Evolutionary conservation across 352 stramenopile species (phyloP).

Genomic region (Globisporangium nodosum): DNA sequence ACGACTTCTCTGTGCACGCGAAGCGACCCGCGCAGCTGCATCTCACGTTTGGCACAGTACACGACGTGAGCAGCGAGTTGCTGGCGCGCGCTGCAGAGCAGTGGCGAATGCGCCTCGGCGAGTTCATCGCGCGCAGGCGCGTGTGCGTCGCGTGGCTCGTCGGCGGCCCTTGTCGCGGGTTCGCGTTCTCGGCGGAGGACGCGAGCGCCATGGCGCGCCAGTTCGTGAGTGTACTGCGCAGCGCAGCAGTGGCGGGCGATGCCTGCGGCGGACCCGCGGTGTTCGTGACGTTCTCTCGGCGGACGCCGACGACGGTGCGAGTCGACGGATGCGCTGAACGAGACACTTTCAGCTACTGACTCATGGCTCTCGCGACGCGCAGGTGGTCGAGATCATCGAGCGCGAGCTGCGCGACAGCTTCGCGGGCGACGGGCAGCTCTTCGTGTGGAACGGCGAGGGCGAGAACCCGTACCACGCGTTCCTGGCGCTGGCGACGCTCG

Average conservation of each 20-base stretch:
- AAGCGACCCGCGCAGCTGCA: conserved; percentile 22
- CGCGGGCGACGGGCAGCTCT: conserved; percentile 21
- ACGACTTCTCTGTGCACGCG: conserved; percentile 31
- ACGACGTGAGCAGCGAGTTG: conserved; percentile 23
- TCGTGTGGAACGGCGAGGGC: conserved; percentile 48
- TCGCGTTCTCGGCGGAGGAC: conserved; percentile 33
- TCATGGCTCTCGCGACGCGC: not conserved
- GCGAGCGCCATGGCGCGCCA: conserved; percentile 33
- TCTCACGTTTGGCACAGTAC: conserved; percentile 51
- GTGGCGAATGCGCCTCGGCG: conserved; percentile 11
- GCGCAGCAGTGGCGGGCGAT: not conserved
- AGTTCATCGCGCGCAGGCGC: conserved; percentile 8
- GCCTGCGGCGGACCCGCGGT: conserved; percentile 20
- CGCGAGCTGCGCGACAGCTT: conserved; percentile 17
- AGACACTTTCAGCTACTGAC: too few species aligned
- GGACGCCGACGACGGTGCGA: conserved; percentile 36
- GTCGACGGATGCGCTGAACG: not conserved
- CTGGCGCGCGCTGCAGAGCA: conserved; percentile 20
- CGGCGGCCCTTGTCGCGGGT: conserved; percentile 61
- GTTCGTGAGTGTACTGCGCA: conserved; percentile 21
- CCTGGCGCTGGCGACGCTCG: conserved; percentile 32
- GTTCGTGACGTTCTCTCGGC: conserved; percentile 64
- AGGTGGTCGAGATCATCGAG: conserved; percentile 36
- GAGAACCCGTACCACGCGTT: conserved; percentile 64
- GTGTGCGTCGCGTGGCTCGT: conserved; percentile 46